A percentile compares a stretch with the other conserved stretches of the same genome.
Evolutionary conservation across 306 rosid genomes (phyloP).

Genomic region (Luffa aegyptiaca): DNA sequence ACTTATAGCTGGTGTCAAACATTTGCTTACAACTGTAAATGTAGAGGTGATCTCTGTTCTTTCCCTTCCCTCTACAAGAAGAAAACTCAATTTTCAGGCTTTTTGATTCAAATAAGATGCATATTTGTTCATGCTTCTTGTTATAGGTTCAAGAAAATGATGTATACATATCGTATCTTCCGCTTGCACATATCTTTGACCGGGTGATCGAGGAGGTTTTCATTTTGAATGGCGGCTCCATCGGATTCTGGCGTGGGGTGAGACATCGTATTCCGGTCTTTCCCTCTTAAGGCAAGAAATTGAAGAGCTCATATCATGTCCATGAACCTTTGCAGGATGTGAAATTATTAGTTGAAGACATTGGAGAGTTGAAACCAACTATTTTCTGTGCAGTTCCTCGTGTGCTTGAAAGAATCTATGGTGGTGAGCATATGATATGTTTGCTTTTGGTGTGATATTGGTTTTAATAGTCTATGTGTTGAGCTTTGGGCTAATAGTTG

Average conservation of each 20-base stretch:
- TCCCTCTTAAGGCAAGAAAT: constrained; percentile 1
- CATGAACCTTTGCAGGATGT: constrained; percentile 59
- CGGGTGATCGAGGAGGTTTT: constrained; percentile 91
- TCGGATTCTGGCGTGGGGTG: constrained; percentile 99
- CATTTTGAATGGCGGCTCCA: constrained; percentile 79
- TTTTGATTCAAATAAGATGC: not conserved
- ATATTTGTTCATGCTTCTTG: constrained; percentile 11
- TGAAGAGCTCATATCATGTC: constrained; percentile 10
- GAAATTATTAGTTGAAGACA: constrained; percentile 74
- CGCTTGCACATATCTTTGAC: constrained; percentile 90
- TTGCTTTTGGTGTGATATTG: not conserved
- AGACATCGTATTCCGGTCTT: constrained; percentile 18
- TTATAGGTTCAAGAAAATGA: constrained; percentile 53
- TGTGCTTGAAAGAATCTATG: constrained; percentile 77
- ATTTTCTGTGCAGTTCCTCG: constrained; percentile 98
- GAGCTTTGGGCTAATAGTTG: not conserved
- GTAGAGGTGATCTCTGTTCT: constrained; percentile 40
- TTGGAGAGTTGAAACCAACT: constrained; percentile 82
- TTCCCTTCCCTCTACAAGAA: constrained; percentile 11
- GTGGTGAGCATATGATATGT: constrained; percentile 40
- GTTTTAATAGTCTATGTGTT: not conserved
- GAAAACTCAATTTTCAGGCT: not conserved
- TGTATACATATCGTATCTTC: constrained; percentile 86
- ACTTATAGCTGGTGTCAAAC: constrained; percentile 65
- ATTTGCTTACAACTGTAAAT: constrained; percentile 51